phyloP scores from a whole-genome alignment of 2,329 filamentous ascomycete genomes.

The Hortaea sp. region DNA sequence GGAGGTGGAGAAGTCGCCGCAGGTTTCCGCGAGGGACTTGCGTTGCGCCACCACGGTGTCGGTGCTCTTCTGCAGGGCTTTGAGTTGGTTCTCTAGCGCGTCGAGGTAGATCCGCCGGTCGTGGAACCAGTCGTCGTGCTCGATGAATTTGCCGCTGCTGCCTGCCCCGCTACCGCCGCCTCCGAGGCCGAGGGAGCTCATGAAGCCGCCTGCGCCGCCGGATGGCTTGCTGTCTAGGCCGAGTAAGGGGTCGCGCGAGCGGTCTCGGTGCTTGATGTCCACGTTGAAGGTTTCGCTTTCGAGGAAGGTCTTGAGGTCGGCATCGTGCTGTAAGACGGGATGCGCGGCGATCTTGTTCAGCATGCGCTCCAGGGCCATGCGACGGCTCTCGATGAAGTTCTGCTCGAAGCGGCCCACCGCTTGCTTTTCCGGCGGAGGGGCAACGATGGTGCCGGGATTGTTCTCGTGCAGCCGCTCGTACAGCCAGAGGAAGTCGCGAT shows the following conservation, averaged over 20 bases:
- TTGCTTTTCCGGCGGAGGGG: slow-evolving; percentile 94
- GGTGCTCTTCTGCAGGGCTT: slow-evolving; percentile 82
- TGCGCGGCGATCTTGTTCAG: slow-evolving; percentile 90
- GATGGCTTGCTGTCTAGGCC: slow-evolving; percentile 62
- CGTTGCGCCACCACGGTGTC: slow-evolving; percentile 86
- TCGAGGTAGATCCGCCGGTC: slow-evolving; percentile 92
- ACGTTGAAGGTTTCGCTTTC: slow-evolving; percentile 95
- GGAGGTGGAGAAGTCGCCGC: slow-evolving; percentile 84
- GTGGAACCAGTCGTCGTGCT: slow-evolving; percentile 99
- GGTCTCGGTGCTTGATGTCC: slow-evolving; percentile 95
- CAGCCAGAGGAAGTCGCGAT: slow-evolving; percentile 95
- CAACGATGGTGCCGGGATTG: slow-evolving; percentile 89
- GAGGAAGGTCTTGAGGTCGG: slow-evolving; percentile 88
- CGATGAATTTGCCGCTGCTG: slow-evolving; percentile 73
- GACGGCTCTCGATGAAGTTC: slow-evolving; percentile 88
- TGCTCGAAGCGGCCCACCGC: slow-evolving; percentile 91
- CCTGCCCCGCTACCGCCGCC: slow-evolving; percentile 49
- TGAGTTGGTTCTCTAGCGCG: slow-evolving; percentile 77
- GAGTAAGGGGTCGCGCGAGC: slow-evolving; percentile 66
- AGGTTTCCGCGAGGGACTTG: slow-evolving; percentile 86
- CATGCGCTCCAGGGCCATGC: slow-evolving; percentile 92
- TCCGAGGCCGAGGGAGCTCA: slow-evolving; percentile 54
- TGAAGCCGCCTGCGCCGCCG: slow-evolving; percentile 49
- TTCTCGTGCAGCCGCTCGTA: slow-evolving; percentile 91
- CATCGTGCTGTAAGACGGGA: slow-evolving; percentile 82